Conservation (phyloP, 2,329 filamentous ascomycete genomes). For the Pseudogymnoascus verrucosus region DNA sequence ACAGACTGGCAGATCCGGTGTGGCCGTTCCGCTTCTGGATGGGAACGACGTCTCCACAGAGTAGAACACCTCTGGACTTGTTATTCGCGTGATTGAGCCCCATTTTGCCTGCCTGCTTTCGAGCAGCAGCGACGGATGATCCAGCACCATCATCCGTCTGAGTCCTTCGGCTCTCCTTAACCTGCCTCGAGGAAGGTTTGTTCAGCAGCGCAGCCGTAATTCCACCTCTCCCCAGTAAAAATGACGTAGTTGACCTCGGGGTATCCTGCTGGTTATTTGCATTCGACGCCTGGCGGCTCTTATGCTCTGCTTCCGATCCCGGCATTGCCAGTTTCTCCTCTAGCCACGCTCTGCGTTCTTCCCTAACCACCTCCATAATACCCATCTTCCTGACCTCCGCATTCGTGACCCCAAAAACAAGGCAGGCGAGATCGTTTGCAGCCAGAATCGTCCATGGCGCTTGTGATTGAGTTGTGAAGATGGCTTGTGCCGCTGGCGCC, state of each 20-base stretch:
- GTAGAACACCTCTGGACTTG: conserved; percentile 78
- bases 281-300: conserved; percentile 15
- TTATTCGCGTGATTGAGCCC: conserved; percentile 51
- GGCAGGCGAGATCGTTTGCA: conserved; percentile 90
- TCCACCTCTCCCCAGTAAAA: conserved; percentile 64
- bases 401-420: conserved; percentile 98
- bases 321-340: conserved; percentile 71
- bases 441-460: conserved; percentile 93
- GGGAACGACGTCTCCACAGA: conserved; percentile 96
- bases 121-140: conserved; percentile 32
- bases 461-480: conserved; percentile 89
- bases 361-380: conserved; percentile 88
- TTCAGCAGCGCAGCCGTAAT: conserved; percentile 83
- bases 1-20: conserved; percentile 86
- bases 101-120: conserved; percentile 42
- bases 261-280: conserved; percentile 23
- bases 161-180: conserved; percentile 42
- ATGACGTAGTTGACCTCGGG: conserved; percentile 33
- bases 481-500: conserved; percentile 86
- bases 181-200: conserved; percentile 54
- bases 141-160: conserved; percentile 56
- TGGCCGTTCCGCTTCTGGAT: conserved; percentile 93
- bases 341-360: conserved; percentile 82
- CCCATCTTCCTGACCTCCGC: conserved; percentile 91
- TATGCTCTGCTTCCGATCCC: conserved; percentile 30